phyloP scores from a whole-genome alignment of 2,329 filamentous ascomycete species.

The Aspergillus novofumigatus region DNA sequence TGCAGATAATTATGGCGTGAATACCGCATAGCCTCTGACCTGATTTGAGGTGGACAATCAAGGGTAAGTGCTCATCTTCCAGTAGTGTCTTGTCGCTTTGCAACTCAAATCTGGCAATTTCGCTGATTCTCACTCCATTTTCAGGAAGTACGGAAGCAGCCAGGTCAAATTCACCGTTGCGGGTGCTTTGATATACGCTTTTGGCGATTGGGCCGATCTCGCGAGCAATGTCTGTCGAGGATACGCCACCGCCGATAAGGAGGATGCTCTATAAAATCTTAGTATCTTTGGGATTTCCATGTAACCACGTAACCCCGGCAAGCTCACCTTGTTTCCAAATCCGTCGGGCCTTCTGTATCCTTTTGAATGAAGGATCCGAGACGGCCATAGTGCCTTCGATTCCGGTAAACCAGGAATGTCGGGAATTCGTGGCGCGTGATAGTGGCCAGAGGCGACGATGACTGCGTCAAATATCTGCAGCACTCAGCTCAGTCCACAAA shows the following conservation, averaged over 20 bases:
- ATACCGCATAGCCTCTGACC: constrained; percentile 53
- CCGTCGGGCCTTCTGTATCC: constrained; percentile 44
- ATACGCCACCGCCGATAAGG: constrained; percentile 54
- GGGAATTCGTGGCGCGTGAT: constrained; percentile 49
- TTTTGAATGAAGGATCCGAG: constrained; percentile 50
- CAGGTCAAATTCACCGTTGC: constrained; percentile 59
- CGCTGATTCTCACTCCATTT: constrained; percentile 50
- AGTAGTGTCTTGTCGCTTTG: not conserved
- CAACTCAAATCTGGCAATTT: constrained; percentile 47
- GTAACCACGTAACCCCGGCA: not conserved
- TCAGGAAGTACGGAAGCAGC: constrained; percentile 51
- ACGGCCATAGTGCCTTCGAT: constrained; percentile 45
- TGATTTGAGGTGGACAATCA: constrained; percentile 50
- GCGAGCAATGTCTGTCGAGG: constrained; percentile 52
- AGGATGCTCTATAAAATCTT: constrained; percentile 45
- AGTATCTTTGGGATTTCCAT: not conserved
- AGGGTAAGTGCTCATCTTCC: constrained; percentile 43
- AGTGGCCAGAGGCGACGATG: constrained; percentile 53
- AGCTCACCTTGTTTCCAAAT: constrained; percentile 52
- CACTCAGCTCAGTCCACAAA: not conserved
- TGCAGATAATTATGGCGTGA: constrained; percentile 61
- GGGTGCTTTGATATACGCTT: constrained; percentile 52
- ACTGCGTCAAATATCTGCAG: constrained; percentile 45
- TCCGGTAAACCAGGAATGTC: constrained; percentile 46
- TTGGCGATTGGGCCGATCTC: constrained; percentile 46